Evolutionary conservation across 208 protist genomes (phyloP).

Genomic region (Wallacemonas sp.): DNA sequence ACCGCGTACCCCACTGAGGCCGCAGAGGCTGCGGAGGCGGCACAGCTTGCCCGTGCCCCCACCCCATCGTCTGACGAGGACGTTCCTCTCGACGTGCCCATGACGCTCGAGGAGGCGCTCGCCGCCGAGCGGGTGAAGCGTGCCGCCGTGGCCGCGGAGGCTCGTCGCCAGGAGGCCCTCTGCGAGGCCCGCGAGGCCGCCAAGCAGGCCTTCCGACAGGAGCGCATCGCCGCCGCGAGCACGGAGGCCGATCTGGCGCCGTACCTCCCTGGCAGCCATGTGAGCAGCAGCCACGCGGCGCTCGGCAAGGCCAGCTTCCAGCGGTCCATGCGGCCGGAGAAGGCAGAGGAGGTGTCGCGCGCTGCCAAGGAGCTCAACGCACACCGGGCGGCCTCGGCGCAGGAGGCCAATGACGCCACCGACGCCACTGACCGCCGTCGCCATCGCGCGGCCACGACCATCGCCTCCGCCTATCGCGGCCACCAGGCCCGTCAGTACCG

Average conservation of each 20-base stretch:
- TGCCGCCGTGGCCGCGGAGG: constrained; percentile 17
- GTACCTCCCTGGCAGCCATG: constrained; percentile 18
- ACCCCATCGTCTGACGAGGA: background rate
- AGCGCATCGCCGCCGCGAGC: constrained; percentile 45
- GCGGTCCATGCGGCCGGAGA: constrained; percentile 1
- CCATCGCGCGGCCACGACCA: constrained; percentile 6
- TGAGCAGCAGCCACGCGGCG: background rate
- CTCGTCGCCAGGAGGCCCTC: constrained; percentile 19
- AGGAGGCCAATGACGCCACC: background rate
- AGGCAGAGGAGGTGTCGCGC: background rate
- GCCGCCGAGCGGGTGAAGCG: constrained; percentile 32
- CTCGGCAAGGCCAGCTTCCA: constrained; percentile 13
- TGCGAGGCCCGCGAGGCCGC: constrained; percentile 32
- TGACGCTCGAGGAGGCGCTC: constrained; percentile 33
- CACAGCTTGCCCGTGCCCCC: too few relatives aligned
- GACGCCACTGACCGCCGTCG: background rate
- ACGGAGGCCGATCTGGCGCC: constrained; percentile 34
- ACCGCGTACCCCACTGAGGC: too few relatives aligned
- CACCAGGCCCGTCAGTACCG: constrained; percentile 30
- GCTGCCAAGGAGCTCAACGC: constrained; percentile 10
- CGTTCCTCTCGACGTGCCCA: background rate
- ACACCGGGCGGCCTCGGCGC: background rate
- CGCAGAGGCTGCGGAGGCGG: too few relatives aligned
- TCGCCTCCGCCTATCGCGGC: constrained; percentile 28
- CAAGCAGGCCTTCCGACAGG: constrained; percentile 45